Percentiles rank a stretch among this genome's conserved stretches.
Conservation (phyloP, 345 rosid species). For the Passiflora organensis region DNA sequence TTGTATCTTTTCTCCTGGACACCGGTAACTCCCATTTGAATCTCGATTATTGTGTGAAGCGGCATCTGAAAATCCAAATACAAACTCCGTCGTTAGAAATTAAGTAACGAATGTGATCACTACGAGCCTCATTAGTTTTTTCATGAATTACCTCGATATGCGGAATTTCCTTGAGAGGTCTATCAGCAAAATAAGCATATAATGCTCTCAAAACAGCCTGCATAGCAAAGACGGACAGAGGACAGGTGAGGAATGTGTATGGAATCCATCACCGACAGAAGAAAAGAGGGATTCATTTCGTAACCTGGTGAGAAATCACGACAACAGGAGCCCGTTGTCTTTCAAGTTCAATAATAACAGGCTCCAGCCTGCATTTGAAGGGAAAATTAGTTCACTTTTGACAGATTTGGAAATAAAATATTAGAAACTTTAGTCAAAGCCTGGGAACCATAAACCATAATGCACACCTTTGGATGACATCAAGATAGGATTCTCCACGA, state of each 20-base stretch:
- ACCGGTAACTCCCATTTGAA: slow-evolving; percentile 99
- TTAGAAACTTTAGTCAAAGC: background rate
- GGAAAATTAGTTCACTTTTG: slow-evolving; percentile 8
- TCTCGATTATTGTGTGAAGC: slow-evolving; percentile 96
- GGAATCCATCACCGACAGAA: background rate
- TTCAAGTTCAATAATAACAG: slow-evolving; percentile 96
- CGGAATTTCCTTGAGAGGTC: slow-evolving; percentile 94
- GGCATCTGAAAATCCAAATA: slow-evolving; percentile 55
- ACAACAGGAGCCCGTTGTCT: slow-evolving; percentile 98
- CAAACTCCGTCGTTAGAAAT: background rate
- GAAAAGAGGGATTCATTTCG: slow-evolving; percentile 1
- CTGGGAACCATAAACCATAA: background rate
- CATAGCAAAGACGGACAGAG: slow-evolving; percentile 4
- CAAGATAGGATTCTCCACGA: slow-evolving; percentile 98
- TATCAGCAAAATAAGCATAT: slow-evolving; percentile 97
- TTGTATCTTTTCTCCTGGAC: slow-evolving; percentile 98
- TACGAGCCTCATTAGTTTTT: no score
- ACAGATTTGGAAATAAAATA: background rate
- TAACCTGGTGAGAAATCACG: slow-evolving; percentile 96
- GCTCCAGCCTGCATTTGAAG: slow-evolving; percentile 73
- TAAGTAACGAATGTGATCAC: no score
- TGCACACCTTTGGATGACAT: slow-evolving; percentile 91
- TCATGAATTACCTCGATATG: slow-evolving; percentile 71
- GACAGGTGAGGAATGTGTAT: background rate
- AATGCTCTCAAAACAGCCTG: slow-evolving; percentile 99